Evolutionary conservation across 2,329 filamentous ascomycete genomes (phyloP).

Genomic region (Colletotrichum acutatum): DNA sequence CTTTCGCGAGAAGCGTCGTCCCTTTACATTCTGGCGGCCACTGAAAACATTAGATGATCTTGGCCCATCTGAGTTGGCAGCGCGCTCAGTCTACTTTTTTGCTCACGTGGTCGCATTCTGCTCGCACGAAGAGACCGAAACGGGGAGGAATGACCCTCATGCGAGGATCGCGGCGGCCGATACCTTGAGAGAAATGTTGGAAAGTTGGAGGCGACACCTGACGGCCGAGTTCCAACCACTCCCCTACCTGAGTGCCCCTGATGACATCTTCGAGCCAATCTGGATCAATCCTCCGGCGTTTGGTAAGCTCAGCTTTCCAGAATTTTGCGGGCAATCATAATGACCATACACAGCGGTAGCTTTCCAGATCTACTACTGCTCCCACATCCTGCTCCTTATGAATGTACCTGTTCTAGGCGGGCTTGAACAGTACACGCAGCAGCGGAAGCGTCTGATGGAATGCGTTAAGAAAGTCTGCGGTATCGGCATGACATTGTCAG

Average conservation of each 20-base stretch:
- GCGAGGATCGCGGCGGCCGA: slow-evolving; percentile 57
- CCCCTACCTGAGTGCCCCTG: slow-evolving; percentile 39
- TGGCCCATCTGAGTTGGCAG: slow-evolving; percentile 63
- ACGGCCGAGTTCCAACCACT: slow-evolving; percentile 56
- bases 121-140: slow-evolving; percentile 48
- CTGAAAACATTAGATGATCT: slow-evolving; percentile 59
- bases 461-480: slow-evolving; percentile 39
- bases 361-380: slow-evolving; percentile 37
- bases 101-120: slow-evolving; percentile 68
- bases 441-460: slow-evolving; percentile 36
- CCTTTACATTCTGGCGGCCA: slow-evolving; percentile 69
- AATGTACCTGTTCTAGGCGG: slow-evolving; percentile 36
- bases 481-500: slow-evolving; percentile 38
- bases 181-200: slow-evolving; percentile 57
- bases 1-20: slow-evolving; percentile 66
- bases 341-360: slow-evolving; percentile 30
- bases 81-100: slow-evolving; percentile 64
- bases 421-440: slow-evolving; percentile 34
- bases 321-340: neutral
- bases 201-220: slow-evolving; percentile 60
- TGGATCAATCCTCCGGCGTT: slow-evolving; percentile 37
- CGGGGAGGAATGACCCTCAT: slow-evolving; percentile 46
- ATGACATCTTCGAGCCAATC: slow-evolving; percentile 33
- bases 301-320: slow-evolving; percentile 8
- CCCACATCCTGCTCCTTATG: slow-evolving; percentile 35